Conservation (phyloP, 2,329 filamentous ascomycete species). For the Delphinella strobiligena region DNA sequence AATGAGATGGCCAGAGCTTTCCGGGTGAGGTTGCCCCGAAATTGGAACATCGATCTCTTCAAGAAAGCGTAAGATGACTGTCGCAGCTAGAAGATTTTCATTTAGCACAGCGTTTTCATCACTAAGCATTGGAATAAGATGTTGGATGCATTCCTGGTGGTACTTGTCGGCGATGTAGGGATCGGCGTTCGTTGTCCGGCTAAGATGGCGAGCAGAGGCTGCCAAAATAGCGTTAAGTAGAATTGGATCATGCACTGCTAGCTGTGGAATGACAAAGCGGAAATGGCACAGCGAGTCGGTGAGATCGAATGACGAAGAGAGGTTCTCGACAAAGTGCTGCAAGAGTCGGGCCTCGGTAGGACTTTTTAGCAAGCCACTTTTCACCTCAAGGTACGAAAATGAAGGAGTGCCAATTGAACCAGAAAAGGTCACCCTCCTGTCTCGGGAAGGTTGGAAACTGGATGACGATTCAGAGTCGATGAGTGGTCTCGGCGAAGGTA, state of each 20-base stretch:
- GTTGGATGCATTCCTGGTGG: slow-evolving; percentile 41
- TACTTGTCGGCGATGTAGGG: slow-evolving; percentile 40
- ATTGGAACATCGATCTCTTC: slow-evolving; percentile 41
- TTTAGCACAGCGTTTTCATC: slow-evolving; percentile 30
- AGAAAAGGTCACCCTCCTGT: background rate
- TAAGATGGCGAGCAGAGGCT: slow-evolving; percentile 41
- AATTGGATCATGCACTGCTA: slow-evolving; percentile 38
- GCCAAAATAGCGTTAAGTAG: slow-evolving; percentile 47
- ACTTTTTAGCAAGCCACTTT: slow-evolving; percentile 17
- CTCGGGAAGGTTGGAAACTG: background rate
- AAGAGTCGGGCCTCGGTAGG: slow-evolving; percentile 20
- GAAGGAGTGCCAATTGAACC: background rate
- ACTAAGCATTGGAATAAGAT: slow-evolving; percentile 37
- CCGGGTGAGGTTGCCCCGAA: slow-evolving; percentile 5
- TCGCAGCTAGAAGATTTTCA: slow-evolving; percentile 42
- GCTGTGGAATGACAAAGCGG: slow-evolving; percentile 40
- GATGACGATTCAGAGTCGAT: background rate
- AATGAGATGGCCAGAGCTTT: slow-evolving; percentile 17
- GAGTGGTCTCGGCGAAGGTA: background rate
- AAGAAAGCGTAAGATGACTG: slow-evolving; percentile 44
- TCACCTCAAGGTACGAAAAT: background rate
- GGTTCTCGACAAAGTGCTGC: slow-evolving; percentile 19
- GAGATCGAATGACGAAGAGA: slow-evolving; percentile 20
- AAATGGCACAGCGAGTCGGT: slow-evolving; percentile 34
- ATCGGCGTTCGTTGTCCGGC: slow-evolving; percentile 25